These are phyloP conservation scores for Aspergillus latus DNA, from an alignment of 2,329 filamentous ascomycete species.

Conservation along the genomic window DNA sequence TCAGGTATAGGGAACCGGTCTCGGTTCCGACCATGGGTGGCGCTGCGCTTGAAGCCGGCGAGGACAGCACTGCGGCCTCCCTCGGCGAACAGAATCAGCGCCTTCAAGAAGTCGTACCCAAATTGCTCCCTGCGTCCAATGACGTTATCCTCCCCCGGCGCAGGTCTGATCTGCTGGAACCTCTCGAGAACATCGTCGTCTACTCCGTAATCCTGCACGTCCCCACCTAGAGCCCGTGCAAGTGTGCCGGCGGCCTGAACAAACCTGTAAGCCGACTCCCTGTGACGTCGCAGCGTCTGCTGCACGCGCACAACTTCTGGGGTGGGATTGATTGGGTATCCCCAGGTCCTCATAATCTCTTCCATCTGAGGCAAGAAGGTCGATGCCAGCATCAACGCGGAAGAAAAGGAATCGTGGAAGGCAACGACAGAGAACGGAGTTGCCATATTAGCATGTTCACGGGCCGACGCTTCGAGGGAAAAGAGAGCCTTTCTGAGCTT, in stretches of 20 bases:
- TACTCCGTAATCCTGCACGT: slow-evolving; percentile 46
- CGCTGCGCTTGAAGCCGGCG: slow-evolving; percentile 55
- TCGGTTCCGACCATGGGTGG: slow-evolving; percentile 41
- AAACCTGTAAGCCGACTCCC: slow-evolving; percentile 59
- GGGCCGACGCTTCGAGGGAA: slow-evolving; percentile 43
- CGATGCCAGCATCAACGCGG: slow-evolving; percentile 45
- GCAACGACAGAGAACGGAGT: slow-evolving; percentile 30
- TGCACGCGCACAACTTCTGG: slow-evolving; percentile 55
- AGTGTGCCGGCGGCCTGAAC: slow-evolving; percentile 63
- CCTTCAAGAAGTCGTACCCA: slow-evolving; percentile 64
- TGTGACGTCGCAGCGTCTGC: slow-evolving; percentile 56
- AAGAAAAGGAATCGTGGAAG: slow-evolving; percentile 42
- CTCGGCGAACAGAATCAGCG: slow-evolving; percentile 62
- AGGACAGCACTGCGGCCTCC: slow-evolving; percentile 57
- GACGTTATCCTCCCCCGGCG: slow-evolving; percentile 44
- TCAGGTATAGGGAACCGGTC: slow-evolving; percentile 54
- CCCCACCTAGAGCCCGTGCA: slow-evolving; percentile 56
- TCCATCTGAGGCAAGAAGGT: slow-evolving; percentile 58
- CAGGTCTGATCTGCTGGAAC: slow-evolving; percentile 51
- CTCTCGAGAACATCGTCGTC: slow-evolving; percentile 40
- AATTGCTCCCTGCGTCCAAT: slow-evolving; percentile 52
- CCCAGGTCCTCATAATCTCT: slow-evolving; percentile 55
- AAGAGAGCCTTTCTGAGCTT: slow-evolving; percentile 59
- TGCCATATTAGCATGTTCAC: slow-evolving; percentile 31
- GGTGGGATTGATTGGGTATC: slow-evolving; percentile 59